These are phyloP conservation scores for Poa annua DNA, from an alignment of 176 grass and related monocot species.

Conservation along the genomic window DNA sequence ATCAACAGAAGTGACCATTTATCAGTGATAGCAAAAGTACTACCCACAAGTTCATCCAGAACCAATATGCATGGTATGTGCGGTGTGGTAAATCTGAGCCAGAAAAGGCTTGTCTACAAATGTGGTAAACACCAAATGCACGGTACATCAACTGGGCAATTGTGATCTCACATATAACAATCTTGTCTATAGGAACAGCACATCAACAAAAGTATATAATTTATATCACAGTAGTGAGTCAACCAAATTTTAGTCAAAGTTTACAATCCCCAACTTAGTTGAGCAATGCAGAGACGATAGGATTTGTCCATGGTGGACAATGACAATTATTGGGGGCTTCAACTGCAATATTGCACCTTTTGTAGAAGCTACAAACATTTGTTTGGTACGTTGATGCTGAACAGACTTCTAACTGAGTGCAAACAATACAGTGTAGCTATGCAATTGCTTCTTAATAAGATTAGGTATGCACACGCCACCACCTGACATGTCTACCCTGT, in stretches of 20 bases:
- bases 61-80: not conserved
- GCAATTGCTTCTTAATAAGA: not conserved
- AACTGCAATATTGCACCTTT: not conserved
- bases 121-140: not conserved
- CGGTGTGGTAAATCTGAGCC: not conserved
- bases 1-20: not conserved
- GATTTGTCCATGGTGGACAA: not conserved
- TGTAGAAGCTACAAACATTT: slow-evolving; percentile 2
- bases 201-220: not conserved
- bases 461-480: not conserved
- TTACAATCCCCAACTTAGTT: not conserved
- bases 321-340: not conserved
- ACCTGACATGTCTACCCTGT: not conserved
- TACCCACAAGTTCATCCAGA: not conserved
- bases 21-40: not conserved
- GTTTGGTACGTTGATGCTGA: not conserved
- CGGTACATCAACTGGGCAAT: not conserved
- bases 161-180: not conserved
- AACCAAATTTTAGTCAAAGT: not conserved
- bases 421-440: slow-evolving; percentile 14
- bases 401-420: slow-evolving; percentile 23
- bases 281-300: not conserved
- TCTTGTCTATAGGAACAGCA: not conserved
- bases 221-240: slow-evolving; percentile 20
- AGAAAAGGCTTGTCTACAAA: not conserved